These are phyloP conservation scores for Penicillium argentinense DNA, from an alignment of 495 filamentous ascomycete species.

Conservation along the genomic window DNA sequence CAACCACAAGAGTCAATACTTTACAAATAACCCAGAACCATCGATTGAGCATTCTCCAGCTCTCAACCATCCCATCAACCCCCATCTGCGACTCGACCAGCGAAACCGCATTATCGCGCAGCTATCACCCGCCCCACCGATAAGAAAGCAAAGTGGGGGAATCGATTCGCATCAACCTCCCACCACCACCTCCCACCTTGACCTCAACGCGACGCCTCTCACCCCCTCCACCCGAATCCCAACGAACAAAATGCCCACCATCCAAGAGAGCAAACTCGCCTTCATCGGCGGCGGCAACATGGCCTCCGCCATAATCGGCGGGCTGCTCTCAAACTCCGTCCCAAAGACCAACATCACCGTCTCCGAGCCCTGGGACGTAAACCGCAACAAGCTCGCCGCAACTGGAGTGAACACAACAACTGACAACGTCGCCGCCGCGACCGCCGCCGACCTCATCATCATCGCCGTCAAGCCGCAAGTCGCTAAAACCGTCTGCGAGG, in stretches of 20 bases:
- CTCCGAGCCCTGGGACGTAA: constrained; percentile 81
- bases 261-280: constrained; percentile 41
- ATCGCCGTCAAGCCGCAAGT: constrained; percentile 74
- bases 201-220: background rate
- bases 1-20: too few species aligned
- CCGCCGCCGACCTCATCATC: constrained; percentile 86
- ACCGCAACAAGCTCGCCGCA: constrained; percentile 82
- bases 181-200: background rate
- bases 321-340: constrained; percentile 36
- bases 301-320: constrained; percentile 45
- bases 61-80: background rate
- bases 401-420: constrained; percentile 82
- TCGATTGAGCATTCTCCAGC: background rate
- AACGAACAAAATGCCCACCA: constrained; percentile 30
- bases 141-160: constrained; percentile 18
- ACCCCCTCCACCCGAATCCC: background rate
- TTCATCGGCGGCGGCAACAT: constrained; percentile 49
- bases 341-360: constrained; percentile 51
- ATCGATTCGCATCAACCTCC: constrained; percentile 8
- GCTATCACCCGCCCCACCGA: constrained; percentile 7
- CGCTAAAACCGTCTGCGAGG: constrained; percentile 86
- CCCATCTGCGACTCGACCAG: too few species aligned
- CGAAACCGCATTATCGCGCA: too few species aligned
- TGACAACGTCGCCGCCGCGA: constrained; percentile 85
- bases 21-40: too few species aligned